phyloP scores from a whole-genome alignment of 2,329 filamentous ascomycete species.

The Sporothrix pallida region DNA sequence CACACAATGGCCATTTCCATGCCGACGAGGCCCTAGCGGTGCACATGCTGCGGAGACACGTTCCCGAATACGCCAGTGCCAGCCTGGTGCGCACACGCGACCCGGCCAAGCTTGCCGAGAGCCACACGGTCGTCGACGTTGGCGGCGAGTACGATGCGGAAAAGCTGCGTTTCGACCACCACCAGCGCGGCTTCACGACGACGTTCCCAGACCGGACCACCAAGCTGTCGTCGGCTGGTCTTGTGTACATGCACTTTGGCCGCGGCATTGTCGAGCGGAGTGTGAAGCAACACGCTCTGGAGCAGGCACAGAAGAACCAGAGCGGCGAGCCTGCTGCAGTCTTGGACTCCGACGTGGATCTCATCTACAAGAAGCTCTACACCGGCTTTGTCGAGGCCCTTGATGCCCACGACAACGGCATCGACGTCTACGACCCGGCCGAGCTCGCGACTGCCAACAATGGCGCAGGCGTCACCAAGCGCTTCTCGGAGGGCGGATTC shows the following conservation, averaged over 20 bases:
- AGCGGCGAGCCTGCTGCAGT: constrained; percentile 37
- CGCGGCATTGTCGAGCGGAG: constrained; percentile 76
- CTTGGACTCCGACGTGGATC: constrained; percentile 68
- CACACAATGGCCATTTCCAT: constrained; percentile 98
- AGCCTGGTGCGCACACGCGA: constrained; percentile 87
- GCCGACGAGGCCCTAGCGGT: constrained; percentile 97
- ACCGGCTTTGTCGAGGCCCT: constrained; percentile 92
- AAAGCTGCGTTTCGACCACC: constrained; percentile 88
- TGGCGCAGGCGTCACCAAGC: constrained; percentile 74
- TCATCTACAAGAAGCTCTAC: constrained; percentile 90
- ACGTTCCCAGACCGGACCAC: constrained; percentile 84
- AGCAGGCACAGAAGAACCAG: constrained; percentile 40
- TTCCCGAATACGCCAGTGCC: constrained; percentile 78
- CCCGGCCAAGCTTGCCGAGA: constrained; percentile 74
- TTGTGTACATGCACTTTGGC: constrained; percentile 96
- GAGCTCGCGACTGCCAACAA: constrained; percentile 58
- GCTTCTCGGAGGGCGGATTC: constrained; percentile 83
- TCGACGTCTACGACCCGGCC: constrained; percentile 78
- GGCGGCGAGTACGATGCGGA: constrained; percentile 86
- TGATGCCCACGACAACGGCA: constrained; percentile 97
- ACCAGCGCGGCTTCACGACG: constrained; percentile 87
- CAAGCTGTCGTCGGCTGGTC: constrained; percentile 90
- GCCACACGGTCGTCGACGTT: constrained; percentile 97
- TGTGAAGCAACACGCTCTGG: constrained; percentile 47
- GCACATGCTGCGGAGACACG: constrained; percentile 82